Evolutionary conservation across 805 yeast genomes (phyloP).

Genomic region (Wickerhamomyces rabaulensis): DNA sequence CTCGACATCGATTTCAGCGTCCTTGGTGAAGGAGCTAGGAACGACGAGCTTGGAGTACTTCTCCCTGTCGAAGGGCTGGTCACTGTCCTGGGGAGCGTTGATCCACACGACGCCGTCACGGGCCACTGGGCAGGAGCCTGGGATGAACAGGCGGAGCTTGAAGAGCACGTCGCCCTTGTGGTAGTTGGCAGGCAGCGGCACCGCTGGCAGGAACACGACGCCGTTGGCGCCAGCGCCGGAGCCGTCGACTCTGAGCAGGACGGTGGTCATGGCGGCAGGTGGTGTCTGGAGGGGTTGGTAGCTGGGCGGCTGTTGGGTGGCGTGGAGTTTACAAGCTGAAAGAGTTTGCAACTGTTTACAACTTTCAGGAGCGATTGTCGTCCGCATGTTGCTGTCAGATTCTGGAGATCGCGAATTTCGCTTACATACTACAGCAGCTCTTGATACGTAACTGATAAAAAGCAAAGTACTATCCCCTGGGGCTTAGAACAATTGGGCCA

Average conservation of each 20-base stretch:
- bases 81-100: slow-evolving; percentile 53
- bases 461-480: too few relatives aligned
- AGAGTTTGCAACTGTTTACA: too few relatives aligned
- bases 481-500: slow-evolving; percentile 17
- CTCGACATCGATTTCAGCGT: slow-evolving; percentile 53
- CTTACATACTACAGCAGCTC: not conserved
- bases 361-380: too few relatives aligned
- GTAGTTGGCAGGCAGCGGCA: slow-evolving; percentile 31
- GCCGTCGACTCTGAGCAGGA: slow-evolving; percentile 30
- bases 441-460: too few relatives aligned
- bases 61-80: slow-evolving; percentile 47
- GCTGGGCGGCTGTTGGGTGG: not conserved
- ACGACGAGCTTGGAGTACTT: slow-evolving; percentile 48
- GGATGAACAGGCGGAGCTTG: slow-evolving; percentile 54
- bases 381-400: too few relatives aligned
- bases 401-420: not conserved
- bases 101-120: slow-evolving; percentile 70
- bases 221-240: slow-evolving; percentile 33
- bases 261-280: slow-evolving; percentile 19
- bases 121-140: slow-evolving; percentile 71
- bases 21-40: slow-evolving; percentile 56
- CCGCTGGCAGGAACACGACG: slow-evolving; percentile 34
- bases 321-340: too few relatives aligned
- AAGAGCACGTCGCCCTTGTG: slow-evolving; percentile 39
- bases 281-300: not conserved